Conservation (phyloP, 306 rosid genomes). For the Delonix regia region DNA sequence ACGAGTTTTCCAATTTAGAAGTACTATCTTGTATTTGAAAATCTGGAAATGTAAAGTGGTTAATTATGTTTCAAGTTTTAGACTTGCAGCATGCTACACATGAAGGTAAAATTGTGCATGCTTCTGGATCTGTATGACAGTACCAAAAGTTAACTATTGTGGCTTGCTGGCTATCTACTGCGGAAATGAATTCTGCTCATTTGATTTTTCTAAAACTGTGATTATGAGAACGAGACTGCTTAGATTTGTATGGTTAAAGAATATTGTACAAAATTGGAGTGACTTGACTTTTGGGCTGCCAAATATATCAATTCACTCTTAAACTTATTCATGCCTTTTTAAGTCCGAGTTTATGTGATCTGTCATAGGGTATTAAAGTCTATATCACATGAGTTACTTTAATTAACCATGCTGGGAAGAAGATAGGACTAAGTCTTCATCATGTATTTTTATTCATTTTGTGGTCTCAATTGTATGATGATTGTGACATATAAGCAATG, state of each 20-base stretch:
- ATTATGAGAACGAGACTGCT: not conserved
- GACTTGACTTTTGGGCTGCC: too few species aligned
- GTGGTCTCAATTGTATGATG: not conserved
- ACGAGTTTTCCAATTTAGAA: not conserved
- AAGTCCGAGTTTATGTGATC: too few species aligned
- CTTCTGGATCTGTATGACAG: not conserved
- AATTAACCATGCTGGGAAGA: not conserved
- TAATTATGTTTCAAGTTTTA: not conserved
- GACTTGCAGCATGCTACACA: not conserved
- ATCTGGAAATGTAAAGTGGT: not conserved
- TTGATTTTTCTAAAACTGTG: not conserved
- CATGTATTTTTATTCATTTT: too few species aligned
- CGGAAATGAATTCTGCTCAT: not conserved
- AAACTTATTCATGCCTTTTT: too few species aligned
- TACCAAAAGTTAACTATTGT: not conserved
- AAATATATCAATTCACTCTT: too few species aligned
- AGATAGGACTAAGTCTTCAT: not conserved
- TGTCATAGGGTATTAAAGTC: too few species aligned
- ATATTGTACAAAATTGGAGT: too few species aligned
- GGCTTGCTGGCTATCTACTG: not conserved
- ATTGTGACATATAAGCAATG: not conserved
- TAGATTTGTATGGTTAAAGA: not conserved
- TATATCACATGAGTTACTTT: too few species aligned
- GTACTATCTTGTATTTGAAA: not conserved
- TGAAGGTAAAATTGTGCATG: too few species aligned